phyloP scores from a whole-genome alignment of 768 basidiomycete species.

The Mycena maculata region DNA sequence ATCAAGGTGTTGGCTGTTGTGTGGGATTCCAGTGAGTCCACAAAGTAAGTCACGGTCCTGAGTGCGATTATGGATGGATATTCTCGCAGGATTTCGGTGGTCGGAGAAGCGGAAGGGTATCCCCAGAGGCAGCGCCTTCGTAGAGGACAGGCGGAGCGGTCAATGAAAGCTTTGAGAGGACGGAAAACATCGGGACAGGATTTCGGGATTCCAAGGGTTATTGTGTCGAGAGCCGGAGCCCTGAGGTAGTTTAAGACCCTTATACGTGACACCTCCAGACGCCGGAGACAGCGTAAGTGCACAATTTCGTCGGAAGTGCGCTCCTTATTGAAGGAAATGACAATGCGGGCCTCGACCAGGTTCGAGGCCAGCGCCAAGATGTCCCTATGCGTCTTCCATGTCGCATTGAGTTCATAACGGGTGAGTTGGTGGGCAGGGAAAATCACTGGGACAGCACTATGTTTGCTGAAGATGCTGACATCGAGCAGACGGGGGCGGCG shows the following conservation, averaged over 20 bases:
- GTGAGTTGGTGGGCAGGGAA: slow-evolving; percentile 10
- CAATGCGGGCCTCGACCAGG: slow-evolving; percentile 3
- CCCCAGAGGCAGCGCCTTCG: not conserved
- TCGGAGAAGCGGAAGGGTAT: no score
- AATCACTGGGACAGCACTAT: not conserved
- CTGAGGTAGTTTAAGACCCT: not conserved
- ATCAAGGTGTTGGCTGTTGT: not conserved
- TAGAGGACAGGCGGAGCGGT: not conserved
- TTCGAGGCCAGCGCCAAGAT: slow-evolving; percentile 7
- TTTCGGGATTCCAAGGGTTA: not conserved
- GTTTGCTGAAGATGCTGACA: not conserved
- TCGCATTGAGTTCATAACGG: not conserved
- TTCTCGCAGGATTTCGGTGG: not conserved
- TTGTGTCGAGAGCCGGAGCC: not conserved
- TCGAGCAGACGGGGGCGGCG: not conserved
- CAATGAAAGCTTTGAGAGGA: not conserved
- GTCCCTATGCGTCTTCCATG: not conserved
- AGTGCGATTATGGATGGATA: not conserved
- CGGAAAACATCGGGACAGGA: no score
- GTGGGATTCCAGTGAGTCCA: not conserved
- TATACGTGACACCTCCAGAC: not conserved
- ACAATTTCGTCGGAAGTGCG: not conserved
- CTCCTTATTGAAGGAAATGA: not conserved
- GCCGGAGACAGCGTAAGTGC: not conserved
- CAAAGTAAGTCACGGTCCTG: not conserved